These are phyloP conservation scores for Thecaphora thlaspeos DNA, from an alignment of 1,284 basidiomycete genomes.

Conservation along the genomic window DNA sequence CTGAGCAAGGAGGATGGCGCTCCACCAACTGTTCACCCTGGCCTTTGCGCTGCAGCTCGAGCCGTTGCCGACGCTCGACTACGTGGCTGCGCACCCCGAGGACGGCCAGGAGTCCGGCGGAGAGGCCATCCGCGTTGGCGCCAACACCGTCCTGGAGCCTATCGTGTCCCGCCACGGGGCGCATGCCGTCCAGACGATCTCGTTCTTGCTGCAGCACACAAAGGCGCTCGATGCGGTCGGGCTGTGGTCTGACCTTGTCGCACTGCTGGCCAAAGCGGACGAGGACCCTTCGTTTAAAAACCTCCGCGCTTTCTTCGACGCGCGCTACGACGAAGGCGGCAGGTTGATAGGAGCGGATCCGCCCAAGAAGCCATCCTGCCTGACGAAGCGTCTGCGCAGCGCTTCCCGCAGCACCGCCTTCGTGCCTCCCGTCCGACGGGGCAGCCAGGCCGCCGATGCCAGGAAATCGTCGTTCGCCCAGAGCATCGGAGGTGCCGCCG, in stretches of 20 bases:
- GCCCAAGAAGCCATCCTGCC: conserved; percentile 7
- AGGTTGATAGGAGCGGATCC: conserved; percentile 13
- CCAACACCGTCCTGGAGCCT: conserved; percentile 35
- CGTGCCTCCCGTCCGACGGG: conserved; percentile 8
- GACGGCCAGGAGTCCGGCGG: conserved; percentile 10
- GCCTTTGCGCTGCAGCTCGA: conserved; percentile 48
- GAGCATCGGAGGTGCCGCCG: conserved; percentile 21
- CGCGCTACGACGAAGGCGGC: conserved; percentile 27
- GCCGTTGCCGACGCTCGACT: conserved; percentile 44
- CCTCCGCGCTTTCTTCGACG: conserved; percentile 50
- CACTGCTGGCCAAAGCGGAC: conserved; percentile 45
- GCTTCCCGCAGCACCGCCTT: conserved; percentile 25
- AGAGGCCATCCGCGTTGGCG: conserved; percentile 25
- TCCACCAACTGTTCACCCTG: conserved; percentile 46
- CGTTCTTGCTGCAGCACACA: conserved; percentile 35
- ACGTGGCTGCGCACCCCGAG: conserved; percentile 26
- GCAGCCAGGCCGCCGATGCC: conserved; percentile 17
- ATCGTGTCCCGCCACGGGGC: conserved; percentile 22
- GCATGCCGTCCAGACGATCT: conserved; percentile 34
- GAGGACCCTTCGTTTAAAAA: conserved; percentile 42
- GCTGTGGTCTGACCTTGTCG: conserved; percentile 37
- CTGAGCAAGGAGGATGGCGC: no score
- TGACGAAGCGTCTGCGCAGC: conserved; percentile 23
- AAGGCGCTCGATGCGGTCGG: conserved; percentile 27
- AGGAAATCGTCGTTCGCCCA: conserved; percentile 34